Evolutionary conservation across 140 eudicot species (phyloP).

Genomic region (Anethum foeniculum): DNA sequence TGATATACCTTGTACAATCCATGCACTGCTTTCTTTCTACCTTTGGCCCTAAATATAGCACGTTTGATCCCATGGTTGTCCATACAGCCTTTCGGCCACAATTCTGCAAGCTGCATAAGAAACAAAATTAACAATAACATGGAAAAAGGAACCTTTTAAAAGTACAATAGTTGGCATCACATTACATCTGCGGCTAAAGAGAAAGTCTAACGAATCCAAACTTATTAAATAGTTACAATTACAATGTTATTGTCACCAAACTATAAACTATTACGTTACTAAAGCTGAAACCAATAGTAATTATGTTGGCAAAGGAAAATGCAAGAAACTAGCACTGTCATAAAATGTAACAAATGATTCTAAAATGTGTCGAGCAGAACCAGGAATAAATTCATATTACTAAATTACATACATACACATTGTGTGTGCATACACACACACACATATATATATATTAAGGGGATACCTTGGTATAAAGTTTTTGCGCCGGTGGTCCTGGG

Average conservation of each 20-base stretch:
- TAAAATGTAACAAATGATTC: not conserved
- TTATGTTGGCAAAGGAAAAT: not conserved
- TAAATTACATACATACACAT: no score
- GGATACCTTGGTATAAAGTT: constrained; percentile 78
- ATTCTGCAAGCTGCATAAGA: constrained; percentile 64
- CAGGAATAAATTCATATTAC: not conserved
- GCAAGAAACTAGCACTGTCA: not conserved
- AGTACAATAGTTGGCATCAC: not conserved
- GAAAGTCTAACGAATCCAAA: not conserved
- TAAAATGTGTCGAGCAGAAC: not conserved
- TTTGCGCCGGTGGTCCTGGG: constrained; percentile 73
- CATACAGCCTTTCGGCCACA: constrained; percentile 89
- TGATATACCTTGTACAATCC: constrained; percentile 42
- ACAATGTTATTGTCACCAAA: not conserved
- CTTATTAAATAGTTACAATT: not conserved
- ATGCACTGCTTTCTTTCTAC: constrained; percentile 42
- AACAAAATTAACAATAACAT: constrained; percentile 13
- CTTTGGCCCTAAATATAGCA: constrained; percentile 78
- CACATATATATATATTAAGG: no score
- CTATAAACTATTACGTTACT: not conserved
- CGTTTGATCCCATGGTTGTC: constrained; percentile 82
- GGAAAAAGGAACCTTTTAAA: not conserved
- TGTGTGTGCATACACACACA: no score
- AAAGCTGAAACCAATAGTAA: not conserved
- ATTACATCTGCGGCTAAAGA: not conserved